Conservation (phyloP, 371 early-diverging fungal genomes). For the Blakeslea trispora region DNA sequence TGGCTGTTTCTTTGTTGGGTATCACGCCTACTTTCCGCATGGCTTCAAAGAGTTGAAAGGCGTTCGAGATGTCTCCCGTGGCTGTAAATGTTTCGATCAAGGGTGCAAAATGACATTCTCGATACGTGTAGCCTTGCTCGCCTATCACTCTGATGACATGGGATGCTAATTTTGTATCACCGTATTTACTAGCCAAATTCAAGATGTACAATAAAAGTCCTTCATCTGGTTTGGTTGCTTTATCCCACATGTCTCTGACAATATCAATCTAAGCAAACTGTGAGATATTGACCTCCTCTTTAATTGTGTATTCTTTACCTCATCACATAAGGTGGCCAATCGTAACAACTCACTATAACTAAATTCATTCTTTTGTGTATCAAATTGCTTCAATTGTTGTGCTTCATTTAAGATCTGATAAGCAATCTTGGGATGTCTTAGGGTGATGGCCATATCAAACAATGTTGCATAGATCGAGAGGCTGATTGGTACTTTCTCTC, state of each 20-base stretch:
- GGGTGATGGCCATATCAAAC: constrained; percentile 25
- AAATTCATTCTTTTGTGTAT: constrained; percentile 25
- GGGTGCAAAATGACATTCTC: constrained; percentile 63
- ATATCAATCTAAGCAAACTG: constrained; percentile 39
- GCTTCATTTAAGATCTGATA: constrained; percentile 45
- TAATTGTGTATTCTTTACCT: constrained; percentile 35
- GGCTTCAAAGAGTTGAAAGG: constrained; percentile 56
- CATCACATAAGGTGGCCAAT: constrained; percentile 44
- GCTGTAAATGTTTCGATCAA: constrained; percentile 67
- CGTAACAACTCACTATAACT: constrained; percentile 40
- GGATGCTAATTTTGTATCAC: constrained; percentile 55
- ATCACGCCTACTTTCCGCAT: constrained; percentile 61
- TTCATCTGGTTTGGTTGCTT: constrained; percentile 56
- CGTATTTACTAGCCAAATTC: constrained; percentile 57
- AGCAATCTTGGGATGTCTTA: constrained; percentile 29
- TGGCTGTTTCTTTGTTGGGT: constrained; percentile 40
- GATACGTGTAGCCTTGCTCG: constrained; percentile 42
- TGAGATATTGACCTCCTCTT: not conserved
- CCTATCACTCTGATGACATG: constrained; percentile 55
- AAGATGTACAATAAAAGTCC: constrained; percentile 61
- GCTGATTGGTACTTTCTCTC: constrained; percentile 14
- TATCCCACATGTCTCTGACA: constrained; percentile 46
- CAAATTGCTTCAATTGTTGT: constrained; percentile 32
- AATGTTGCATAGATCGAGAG: constrained; percentile 15
- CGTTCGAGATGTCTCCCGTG: constrained; percentile 49